Conservation (phyloP, 306 rosid genomes). For the Medicago truncatula region MtrunA17r5.0-ANR NC_053046.1:31158001-31158500, state of each 20-base stretch:
- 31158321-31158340: not conserved
- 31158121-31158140: not conserved
- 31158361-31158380: not conserved
- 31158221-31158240: not conserved
- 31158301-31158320: conserved; percentile 9
- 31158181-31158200: not conserved
- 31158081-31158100: not conserved
- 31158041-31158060: not conserved
- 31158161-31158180: not conserved
- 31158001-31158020: not conserved
- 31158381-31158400: conserved; percentile 21
- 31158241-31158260: not conserved
- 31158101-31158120: not conserved
- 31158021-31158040: not conserved
- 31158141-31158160: not conserved
- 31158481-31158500: conserved; percentile 53
- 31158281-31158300: conserved; percentile 3
- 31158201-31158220: not conserved
- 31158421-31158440: conserved; percentile 23
- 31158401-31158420: not conserved
- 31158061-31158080: not conserved
- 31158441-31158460: conserved; percentile 18
- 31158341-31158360: not conserved
- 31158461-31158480: conserved; percentile 38
- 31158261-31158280: not conserved